Base-by-base conservation (phyloP, 192 early-diverging fungal species). In the Podila clonocystis region DNA sequence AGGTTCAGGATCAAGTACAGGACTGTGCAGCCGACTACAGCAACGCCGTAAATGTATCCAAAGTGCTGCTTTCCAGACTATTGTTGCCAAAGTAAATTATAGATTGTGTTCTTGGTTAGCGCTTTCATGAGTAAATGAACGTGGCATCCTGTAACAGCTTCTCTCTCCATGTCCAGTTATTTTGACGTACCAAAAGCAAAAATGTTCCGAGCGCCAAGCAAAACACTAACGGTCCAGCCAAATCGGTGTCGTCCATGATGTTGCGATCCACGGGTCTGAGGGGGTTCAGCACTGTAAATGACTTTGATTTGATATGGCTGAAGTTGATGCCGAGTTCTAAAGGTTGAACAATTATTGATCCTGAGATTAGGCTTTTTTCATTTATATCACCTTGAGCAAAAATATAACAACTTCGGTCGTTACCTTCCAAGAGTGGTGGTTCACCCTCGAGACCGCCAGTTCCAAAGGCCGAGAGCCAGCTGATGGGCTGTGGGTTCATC, bases 11-110 rank as follows among this genome's bases (percentile, higher is more conserved):
- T 93, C 48, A 91, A 66, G 82, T 95, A 97, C 29, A 99, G 89
- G 7, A 92, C 92, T 9, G 93, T 65, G 49, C 94, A 94, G 29
- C 98, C 98, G 58, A 98, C 84, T 24, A 97, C 85, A 3, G 91
- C 97, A 2, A 99, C 92, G 30, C 96, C 98, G 71, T 99, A 99
- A 50, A 99, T 97, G 71, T 99, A 99, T 30, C 95, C 96, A 88
- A 99, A 99, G 82, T 98, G 95, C 50, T 91, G 87, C 83, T 98
- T 98, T 63, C 96, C 95, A 36, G 95, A 92, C 87, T 95, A 84
- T 55, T 55, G n/a, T 55, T 8, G 30, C 52, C 22, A 60, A 8
- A 62, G 31, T 62, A 22, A 61, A 69, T 26, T 5, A 30, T 67
- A 36, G 6, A 12, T 20, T 22, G 26, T 4, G 31, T 26, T 15